A percentile compares a stretch with the other conserved stretches of the same genome.
phyloP scores from a whole-genome alignment of 108 stramenopile species.

The Cyclotella kingstonii region DNA sequence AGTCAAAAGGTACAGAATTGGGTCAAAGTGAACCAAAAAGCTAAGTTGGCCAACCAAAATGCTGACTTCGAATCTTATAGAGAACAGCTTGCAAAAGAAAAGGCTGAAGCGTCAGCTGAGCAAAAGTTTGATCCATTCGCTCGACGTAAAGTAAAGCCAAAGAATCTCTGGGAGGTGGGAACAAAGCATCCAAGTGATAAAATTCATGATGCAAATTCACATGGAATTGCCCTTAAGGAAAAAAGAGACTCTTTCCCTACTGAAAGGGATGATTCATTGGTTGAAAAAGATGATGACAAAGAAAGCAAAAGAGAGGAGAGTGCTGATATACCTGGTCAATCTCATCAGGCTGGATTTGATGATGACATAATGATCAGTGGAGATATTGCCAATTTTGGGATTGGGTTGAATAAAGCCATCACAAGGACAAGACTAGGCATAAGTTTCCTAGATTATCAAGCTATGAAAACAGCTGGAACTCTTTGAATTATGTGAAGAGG shows the following conservation, averaged over 20 bases:
- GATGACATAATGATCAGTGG: conserved; percentile 72
- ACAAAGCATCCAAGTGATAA: conserved; percentile 49
- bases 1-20: conserved; percentile 71
- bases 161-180: conserved; percentile 86
- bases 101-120: conserved; percentile 37
- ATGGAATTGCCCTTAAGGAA: conserved; percentile 48
- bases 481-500: conserved; percentile 24
- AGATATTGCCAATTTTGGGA: conserved; percentile 40
- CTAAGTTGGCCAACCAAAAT: conserved; percentile 61
- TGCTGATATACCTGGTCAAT: conserved; percentile 41
- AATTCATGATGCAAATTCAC: conserved; percentile 27
- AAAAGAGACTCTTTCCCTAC: conserved; percentile 43
- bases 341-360: conserved; percentile 71
- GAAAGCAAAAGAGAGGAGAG: conserved; percentile 36
- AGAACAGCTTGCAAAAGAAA: conserved; percentile 45
- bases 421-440: conserved; percentile 66
- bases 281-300: conserved; percentile 33
- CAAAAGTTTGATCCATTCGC: conserved; percentile 84
- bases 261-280: conserved; percentile 39
- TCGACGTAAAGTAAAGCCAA: conserved; percentile 84
- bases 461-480: conserved; percentile 67
- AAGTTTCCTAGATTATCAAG: conserved; percentile 70
- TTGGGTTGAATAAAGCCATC: conserved; percentile 42
- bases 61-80: conserved; percentile 71
- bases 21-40: conserved; percentile 84